Conservation (phyloP, 331 rosid species). For the Quercus tomentella region DNA sequence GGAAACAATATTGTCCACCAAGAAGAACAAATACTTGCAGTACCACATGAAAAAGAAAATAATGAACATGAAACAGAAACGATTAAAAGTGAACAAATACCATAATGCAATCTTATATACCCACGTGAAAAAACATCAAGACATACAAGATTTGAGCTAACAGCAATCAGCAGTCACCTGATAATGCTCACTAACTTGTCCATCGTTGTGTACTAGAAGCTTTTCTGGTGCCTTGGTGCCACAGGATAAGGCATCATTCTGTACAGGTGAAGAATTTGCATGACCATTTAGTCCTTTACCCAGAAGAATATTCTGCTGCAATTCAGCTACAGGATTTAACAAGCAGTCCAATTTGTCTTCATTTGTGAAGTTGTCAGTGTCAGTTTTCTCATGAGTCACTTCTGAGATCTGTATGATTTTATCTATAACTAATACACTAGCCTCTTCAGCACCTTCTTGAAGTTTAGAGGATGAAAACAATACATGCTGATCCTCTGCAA, state of each 20-base stretch:
- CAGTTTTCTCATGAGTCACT: slow-evolving; percentile 49
- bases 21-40: neutral
- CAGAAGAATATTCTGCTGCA: slow-evolving; percentile 17
- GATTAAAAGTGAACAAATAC: neutral
- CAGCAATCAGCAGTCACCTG: slow-evolving; percentile 33
- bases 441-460: slow-evolving; percentile 43
- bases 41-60: neutral
- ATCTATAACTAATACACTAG: slow-evolving; percentile 48
- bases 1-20: neutral
- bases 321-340: slow-evolving; percentile 27
- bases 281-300: slow-evolving; percentile 23
- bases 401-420: slow-evolving; percentile 59
- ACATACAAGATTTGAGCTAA: neutral
- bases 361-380: slow-evolving; percentile 18
- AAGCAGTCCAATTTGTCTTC: slow-evolving; percentile 30
- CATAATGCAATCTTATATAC: neutral
- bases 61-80: neutral
- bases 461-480: slow-evolving; percentile 37
- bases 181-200: slow-evolving; percentile 25
- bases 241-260: slow-evolving; percentile 27
- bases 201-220: slow-evolving; percentile 26
- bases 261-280: slow-evolving; percentile 24
- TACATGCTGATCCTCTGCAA: slow-evolving; percentile 25
- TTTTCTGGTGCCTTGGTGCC: slow-evolving; percentile 30
- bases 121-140: neutral